A percentile compares a stretch with the other conserved stretches of the same genome.
These are phyloP conservation scores for Chimonanthus praecox DNA, from an alignment of 164 flowering plant genomes.

Conservation along the genomic window DNA sequence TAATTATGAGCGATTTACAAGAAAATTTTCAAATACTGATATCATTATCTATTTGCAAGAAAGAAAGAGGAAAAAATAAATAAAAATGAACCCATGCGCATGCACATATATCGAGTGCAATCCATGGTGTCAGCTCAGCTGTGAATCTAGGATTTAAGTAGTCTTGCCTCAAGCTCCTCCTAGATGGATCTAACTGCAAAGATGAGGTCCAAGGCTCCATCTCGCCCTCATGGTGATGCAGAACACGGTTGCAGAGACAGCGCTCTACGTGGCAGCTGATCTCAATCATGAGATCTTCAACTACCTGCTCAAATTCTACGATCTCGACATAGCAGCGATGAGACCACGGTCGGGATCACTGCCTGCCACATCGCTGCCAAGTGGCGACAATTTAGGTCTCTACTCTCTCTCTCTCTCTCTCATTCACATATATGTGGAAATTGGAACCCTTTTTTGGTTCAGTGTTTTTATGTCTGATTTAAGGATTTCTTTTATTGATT, in stretches of 20 bases:
- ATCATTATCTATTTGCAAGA: too few species aligned
- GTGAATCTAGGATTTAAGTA: too few species aligned
- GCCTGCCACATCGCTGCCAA: constrained; percentile 88
- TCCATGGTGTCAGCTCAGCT: too few species aligned
- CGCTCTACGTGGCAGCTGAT: constrained; percentile 64
- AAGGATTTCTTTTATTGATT: neutral
- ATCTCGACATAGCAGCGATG: constrained; percentile 45
- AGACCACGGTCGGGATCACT: constrained; percentile 62
- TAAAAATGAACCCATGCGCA: neutral
- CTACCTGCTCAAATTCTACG: constrained; percentile 56
- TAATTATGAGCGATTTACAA: neutral
- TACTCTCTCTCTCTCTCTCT: neutral
- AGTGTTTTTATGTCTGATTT: neutral
- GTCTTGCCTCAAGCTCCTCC: constrained; percentile 23
- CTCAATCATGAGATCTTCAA: constrained; percentile 42
- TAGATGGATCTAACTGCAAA: constrained; percentile 17
- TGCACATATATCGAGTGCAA: too few species aligned
- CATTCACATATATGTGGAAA: neutral
- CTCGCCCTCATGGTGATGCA: constrained; percentile 51
- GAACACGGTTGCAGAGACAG: constrained; percentile 75
- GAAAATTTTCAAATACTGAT: too few species aligned
- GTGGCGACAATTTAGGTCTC: constrained; percentile 63
- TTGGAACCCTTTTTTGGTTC: neutral
- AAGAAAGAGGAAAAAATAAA: neutral
- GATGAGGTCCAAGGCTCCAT: constrained; percentile 21